phyloP scores from a whole-genome alignment of 1,139 yeast species.

The Protomyces macrosporus region DNA sequence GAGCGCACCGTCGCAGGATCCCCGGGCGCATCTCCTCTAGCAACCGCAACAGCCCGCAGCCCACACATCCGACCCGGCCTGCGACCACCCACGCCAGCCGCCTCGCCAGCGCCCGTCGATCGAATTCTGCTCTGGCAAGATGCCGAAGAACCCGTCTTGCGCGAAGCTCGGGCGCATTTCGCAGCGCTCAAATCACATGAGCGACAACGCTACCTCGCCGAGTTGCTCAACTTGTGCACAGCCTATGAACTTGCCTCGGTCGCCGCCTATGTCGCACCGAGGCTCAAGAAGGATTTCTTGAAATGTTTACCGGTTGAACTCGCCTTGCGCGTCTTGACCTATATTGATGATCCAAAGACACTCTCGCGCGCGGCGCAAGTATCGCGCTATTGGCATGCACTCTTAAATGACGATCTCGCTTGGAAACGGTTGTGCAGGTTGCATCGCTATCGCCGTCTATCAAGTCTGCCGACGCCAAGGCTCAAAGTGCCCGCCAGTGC shows the following conservation, averaged over 20 bases:
- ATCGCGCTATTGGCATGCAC: constrained; percentile 43
- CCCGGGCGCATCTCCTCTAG: no score
- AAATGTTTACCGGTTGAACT: constrained; percentile 77
- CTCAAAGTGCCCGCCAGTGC: background rate
- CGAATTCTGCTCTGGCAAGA: constrained; percentile 14
- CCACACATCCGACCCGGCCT: background rate
- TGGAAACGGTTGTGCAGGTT: constrained; percentile 44
- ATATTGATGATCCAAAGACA: constrained; percentile 54
- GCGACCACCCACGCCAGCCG: constrained; percentile 35
- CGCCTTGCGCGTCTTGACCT: constrained; percentile 57
- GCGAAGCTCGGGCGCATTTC: constrained; percentile 29
- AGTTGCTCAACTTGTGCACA: constrained; percentile 37
- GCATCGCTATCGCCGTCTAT: constrained; percentile 40
- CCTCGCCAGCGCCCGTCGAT: constrained; percentile 35
- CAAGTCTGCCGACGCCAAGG: constrained; percentile 8
- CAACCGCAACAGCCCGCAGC: background rate
- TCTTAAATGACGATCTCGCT: constrained; percentile 43
- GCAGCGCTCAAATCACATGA: constrained; percentile 26
- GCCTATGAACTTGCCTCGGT: constrained; percentile 68
- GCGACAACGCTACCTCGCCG: constrained; percentile 34
- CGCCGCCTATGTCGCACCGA: constrained; percentile 65
- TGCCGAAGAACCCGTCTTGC: constrained; percentile 25
- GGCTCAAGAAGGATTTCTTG: constrained; percentile 82
- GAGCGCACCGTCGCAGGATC: no score
- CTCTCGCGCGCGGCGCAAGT: constrained; percentile 46